Evolutionary conservation across 2,329 filamentous ascomycete genomes (phyloP).

Genomic region (Arthrobotrys conoides): DNA sequence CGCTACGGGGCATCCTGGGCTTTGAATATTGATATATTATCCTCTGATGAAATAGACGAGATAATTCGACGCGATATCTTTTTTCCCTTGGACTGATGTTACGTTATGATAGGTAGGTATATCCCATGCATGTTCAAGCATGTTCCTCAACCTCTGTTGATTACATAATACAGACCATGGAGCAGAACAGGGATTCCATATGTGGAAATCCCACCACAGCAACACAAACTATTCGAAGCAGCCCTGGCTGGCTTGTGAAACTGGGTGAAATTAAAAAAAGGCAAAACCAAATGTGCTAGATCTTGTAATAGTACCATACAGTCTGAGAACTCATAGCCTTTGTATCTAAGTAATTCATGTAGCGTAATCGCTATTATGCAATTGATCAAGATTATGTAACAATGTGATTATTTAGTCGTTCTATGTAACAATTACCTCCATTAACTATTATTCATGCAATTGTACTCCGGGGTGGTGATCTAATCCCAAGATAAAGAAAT

Average conservation of each 20-base stretch:
- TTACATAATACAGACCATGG: conserved; percentile 3
- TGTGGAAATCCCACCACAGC: not conserved
- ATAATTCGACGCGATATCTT: not conserved
- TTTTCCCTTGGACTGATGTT: not conserved
- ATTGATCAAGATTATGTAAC: not conserved
- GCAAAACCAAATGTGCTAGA: no score
- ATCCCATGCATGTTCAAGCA: no score
- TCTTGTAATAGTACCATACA: no score
- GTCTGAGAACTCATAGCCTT: no score
- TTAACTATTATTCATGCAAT: conserved; percentile 24
- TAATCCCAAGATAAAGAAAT: not conserved
- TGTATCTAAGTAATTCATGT: no score
- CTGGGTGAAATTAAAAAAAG: no score
- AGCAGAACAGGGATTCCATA: not conserved
- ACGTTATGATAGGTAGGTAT: no score
- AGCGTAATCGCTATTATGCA: no score
- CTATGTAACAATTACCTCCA: conserved; percentile 20
- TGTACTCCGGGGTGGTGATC: conserved; percentile 29
- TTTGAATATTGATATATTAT: not conserved
- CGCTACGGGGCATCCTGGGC: conserved; percentile 65
- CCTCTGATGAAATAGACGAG: not conserved
- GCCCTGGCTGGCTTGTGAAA: no score
- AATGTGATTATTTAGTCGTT: not conserved
- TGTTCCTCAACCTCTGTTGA: not conserved
- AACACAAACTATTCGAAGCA: not conserved